phyloP scores from a whole-genome alignment of 2,329 filamentous ascomycete species.

The Ophiostoma sp. region DNA sequence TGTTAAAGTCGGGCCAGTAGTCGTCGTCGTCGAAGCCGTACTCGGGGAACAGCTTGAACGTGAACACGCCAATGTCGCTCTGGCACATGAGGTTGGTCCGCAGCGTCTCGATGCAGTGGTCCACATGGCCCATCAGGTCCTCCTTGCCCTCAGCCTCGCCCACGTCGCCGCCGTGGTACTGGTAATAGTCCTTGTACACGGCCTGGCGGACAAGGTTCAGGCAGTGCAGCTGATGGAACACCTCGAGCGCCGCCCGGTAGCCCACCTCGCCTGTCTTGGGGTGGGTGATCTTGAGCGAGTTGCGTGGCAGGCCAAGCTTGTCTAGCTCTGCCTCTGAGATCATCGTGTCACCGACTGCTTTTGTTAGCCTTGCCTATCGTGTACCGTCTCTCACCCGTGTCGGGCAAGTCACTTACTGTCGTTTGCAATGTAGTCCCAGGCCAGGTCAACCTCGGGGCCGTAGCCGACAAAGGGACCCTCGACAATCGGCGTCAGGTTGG shows the following conservation, averaged over 20 bases:
- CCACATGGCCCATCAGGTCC: slow-evolving; percentile 42
- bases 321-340: slow-evolving; percentile 50
- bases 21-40: slow-evolving; percentile 38
- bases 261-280: slow-evolving; percentile 51
- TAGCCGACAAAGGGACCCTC: slow-evolving; percentile 50
- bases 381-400: not conserved
- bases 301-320: slow-evolving; percentile 47
- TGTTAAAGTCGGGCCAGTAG: slow-evolving; percentile 52
- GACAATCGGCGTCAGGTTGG: slow-evolving; percentile 42
- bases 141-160: slow-evolving; percentile 36
- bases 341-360: slow-evolving; percentile 54
- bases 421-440: slow-evolving; percentile 52
- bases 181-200: slow-evolving; percentile 47
- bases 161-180: slow-evolving; percentile 44
- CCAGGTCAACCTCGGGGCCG: slow-evolving; percentile 51
- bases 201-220: slow-evolving; percentile 45
- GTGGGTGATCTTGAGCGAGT: slow-evolving; percentile 51
- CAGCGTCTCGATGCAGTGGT: slow-evolving; percentile 51
- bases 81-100: slow-evolving; percentile 51
- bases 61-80: slow-evolving; percentile 50
- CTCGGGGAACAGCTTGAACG: slow-evolving; percentile 46
- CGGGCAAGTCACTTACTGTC: slow-evolving; percentile 30
- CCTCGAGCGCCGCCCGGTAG: slow-evolving; percentile 54
- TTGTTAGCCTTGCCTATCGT: not conserved
- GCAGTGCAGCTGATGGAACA: slow-evolving; percentile 53